Conservation (phyloP, 1,284 basidiomycete species). For the Taiwanofungus camphoratus region DNA sequence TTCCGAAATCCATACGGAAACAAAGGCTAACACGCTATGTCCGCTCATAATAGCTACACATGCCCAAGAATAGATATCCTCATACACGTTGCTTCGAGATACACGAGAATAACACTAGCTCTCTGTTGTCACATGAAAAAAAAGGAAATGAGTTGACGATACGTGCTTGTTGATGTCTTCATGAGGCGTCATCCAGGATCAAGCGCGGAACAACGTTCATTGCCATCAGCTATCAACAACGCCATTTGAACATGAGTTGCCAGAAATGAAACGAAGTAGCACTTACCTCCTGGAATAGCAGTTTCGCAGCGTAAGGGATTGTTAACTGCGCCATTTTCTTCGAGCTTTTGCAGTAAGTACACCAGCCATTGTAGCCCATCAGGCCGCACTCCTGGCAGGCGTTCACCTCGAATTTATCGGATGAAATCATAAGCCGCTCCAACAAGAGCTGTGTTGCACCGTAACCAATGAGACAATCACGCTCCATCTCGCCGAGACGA, state of each 20-base stretch:
- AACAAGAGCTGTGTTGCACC: slow-evolving; percentile 94
- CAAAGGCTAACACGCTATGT: too few relatives aligned
- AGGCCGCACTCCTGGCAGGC: slow-evolving; percentile 94
- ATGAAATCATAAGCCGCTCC: slow-evolving; percentile 97
- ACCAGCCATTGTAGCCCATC: slow-evolving; percentile 97
- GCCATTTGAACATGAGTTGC: slow-evolving; percentile 7
- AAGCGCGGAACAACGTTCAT: slow-evolving; percentile 91
- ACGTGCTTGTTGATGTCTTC: slow-evolving; percentile 12
- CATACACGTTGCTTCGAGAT: neutral
- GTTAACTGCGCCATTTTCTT: slow-evolving; percentile 95
- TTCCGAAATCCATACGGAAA: too few relatives aligned
- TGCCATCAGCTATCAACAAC: slow-evolving; percentile 69
- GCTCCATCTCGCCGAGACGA: slow-evolving; percentile 98
- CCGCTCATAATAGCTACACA: too few relatives aligned
- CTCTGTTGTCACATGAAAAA: too few relatives aligned
- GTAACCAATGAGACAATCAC: slow-evolving; percentile 94
- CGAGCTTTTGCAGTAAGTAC: slow-evolving; percentile 92
- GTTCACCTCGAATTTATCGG: slow-evolving; percentile 95
- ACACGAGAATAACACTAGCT: too few relatives aligned
- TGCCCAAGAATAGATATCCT: too few relatives aligned
- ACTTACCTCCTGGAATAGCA: slow-evolving; percentile 93
- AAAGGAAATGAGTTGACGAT: slow-evolving; percentile 3
- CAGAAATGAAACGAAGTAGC: neutral
- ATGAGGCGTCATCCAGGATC: slow-evolving; percentile 74
- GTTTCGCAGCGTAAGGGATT: slow-evolving; percentile 97